phyloP scores from a whole-genome alignment of 208 protist species.

The Acanthamoeba quina region DNA sequence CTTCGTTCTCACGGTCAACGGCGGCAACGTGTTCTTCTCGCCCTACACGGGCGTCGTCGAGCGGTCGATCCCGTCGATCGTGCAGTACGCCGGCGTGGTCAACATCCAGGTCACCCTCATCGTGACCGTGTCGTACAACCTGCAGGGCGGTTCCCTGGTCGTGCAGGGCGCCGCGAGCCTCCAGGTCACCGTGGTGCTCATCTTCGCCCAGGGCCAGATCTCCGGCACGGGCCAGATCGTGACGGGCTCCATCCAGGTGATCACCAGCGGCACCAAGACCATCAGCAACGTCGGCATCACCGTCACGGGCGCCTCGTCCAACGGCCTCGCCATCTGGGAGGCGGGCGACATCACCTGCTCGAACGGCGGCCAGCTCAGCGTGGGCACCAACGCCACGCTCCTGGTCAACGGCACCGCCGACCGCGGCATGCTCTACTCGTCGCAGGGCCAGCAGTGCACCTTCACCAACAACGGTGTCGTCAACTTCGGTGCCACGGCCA shows the following conservation, averaged over 20 bases:
- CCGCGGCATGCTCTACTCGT: constrained; percentile 45
- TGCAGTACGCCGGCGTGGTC: constrained; percentile 38
- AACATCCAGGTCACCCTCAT: constrained; percentile 59
- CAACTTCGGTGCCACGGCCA: constrained; percentile 33
- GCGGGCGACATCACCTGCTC: constrained; percentile 66
- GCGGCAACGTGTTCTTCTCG: constrained; percentile 54
- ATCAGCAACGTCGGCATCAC: constrained; percentile 36
- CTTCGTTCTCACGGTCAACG: constrained; percentile 60
- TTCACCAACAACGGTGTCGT: constrained; percentile 67
- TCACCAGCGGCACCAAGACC: background rate
- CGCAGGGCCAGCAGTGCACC: constrained; percentile 61
- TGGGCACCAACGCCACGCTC: background rate
- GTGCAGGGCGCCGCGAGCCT: constrained; percentile 45
- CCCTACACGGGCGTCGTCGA: background rate
- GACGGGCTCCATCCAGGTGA: background rate
- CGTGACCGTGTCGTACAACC: constrained; percentile 50
- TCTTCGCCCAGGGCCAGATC: constrained; percentile 52
- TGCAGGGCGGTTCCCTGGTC: constrained; percentile 56
- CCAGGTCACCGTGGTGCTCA: constrained; percentile 14
- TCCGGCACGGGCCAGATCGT: constrained; percentile 58
- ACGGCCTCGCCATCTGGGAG: constrained; percentile 45
- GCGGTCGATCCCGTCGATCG: constrained; percentile 1
- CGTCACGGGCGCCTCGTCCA: background rate
- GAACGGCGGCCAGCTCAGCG: constrained; percentile 59
- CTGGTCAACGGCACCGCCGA: constrained; percentile 51